Base-by-base conservation (phyloP, 805 yeast genomes). In the Metschnikowia orientalis region DNA sequence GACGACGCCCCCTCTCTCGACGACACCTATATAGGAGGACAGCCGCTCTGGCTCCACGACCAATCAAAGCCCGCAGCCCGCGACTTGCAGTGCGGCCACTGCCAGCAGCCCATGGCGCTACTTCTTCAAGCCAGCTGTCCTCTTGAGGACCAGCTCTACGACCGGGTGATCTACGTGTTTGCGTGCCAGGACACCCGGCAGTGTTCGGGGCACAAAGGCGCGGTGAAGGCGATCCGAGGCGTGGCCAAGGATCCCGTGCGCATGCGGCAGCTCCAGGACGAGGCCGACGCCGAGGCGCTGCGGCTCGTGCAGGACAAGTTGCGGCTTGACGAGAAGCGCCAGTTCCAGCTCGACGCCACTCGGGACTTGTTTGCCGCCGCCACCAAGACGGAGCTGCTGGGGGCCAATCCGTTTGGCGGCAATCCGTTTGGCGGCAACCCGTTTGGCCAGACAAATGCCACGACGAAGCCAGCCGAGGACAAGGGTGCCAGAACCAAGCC, bases 1-100 rank as follows among this genome's bases (percentile, higher is more conserved):
- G 51, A 45, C 8, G 61, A 54, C 10, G 42, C 34, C 18, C 68
- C 68, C 4, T 53, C 62, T 3, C 48, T 63, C n/a, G 72, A 66
- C 36, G 95, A 87, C 49, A 77, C 94, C 0, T 79, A 86, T 42
- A 70, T 90, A 19, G 97, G 97, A 1, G 94, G 95, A 1, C 47
- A 54, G 24, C 70, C 71, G 6, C 51, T 77, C 6, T 81, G 95
- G 94, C 55, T 86, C 20, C 72, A 79, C 42, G 68, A 70, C 3
- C 61, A 66, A 1, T 77, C 86, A 0, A 54, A 62, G 3, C 92
- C 95, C 1, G 57, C 67, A 11, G 61, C 62, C 1, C 71, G 69
- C 3, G 54, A 75, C 12, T 50, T 81, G 6, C 53, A 59, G 21
- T 92, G 98, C 62, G 74, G 71, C 29, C 72, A 71, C 34, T 92